Evolutionary conservation across 805 yeast species (phyloP).

Genomic region (Kluyveromyces nonfermentans): DNA sequence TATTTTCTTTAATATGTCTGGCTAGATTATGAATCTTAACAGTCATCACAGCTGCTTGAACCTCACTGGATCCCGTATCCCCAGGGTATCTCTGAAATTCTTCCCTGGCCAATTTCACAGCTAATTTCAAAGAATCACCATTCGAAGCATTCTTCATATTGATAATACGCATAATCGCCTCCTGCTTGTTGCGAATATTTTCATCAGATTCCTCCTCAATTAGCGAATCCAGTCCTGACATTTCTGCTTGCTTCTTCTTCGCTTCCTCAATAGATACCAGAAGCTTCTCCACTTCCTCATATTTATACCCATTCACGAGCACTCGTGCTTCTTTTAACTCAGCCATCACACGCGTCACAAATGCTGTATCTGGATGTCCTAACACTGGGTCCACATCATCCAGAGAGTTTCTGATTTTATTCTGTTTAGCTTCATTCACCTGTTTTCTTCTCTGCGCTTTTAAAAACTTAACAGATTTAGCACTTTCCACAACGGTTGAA

Average conservation of each 20-base stretch:
- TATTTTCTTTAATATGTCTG: conserved; percentile 58
- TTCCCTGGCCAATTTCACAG: conserved; percentile 53
- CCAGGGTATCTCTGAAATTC: conserved; percentile 82
- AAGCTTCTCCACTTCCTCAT: conserved; percentile 63
- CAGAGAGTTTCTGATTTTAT: conserved; percentile 15
- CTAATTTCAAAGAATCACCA: conserved; percentile 46
- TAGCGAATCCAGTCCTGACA: conserved; percentile 19
- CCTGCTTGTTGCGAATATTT: conserved; percentile 50
- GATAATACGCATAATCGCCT: conserved; percentile 61
- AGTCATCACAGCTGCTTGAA: conserved; percentile 87
- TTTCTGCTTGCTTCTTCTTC: conserved; percentile 18
- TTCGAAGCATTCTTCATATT: conserved; percentile 62
- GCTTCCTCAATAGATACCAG: conserved; percentile 45
- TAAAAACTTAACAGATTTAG: conserved; percentile 25
- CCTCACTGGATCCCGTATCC: conserved; percentile 93
- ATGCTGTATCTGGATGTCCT: conserved; percentile 59
- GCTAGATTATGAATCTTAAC: conserved; percentile 70
- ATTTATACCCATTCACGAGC: conserved; percentile 48
- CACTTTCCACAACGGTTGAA: conserved; percentile 8
- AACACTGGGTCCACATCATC: conserved; percentile 73
- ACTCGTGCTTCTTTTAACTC: conserved; percentile 58
- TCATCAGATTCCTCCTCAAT: conserved; percentile 14
- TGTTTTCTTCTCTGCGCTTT: conserved; percentile 29
- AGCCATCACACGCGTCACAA: conserved; percentile 56
- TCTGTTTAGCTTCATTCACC: conserved; percentile 29